These are phyloP conservation scores for Gamarada debralockiae DNA, from an alignment of 495 filamentous ascomycete genomes.

Conservation along the genomic window DNA sequence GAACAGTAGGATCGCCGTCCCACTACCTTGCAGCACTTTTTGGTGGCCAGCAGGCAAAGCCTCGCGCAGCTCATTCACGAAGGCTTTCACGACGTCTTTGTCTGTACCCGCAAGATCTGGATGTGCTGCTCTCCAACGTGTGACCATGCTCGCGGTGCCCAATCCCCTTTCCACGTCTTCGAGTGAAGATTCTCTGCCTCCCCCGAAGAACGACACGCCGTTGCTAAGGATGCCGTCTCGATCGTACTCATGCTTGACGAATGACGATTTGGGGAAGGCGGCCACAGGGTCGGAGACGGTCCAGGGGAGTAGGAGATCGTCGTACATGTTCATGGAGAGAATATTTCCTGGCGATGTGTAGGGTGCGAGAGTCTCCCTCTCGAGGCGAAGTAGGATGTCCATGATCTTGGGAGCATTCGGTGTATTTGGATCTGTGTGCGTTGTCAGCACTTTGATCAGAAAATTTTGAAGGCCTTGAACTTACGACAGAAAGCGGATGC, in stretches of 20 bases:
- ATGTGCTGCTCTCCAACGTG: constrained; percentile 21
- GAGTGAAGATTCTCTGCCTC: background rate
- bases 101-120: constrained; percentile 20
- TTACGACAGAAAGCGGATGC: constrained; percentile 17
- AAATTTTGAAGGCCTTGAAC: background rate
- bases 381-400: constrained; percentile 28
- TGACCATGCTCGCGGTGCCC: constrained; percentile 20
- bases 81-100: constrained; percentile 14
- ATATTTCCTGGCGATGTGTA: constrained; percentile 37
- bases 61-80: constrained; percentile 9
- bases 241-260: constrained; percentile 23
- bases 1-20: constrained; percentile 18
- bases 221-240: constrained; percentile 18
- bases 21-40: constrained; percentile 1
- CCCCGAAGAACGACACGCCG: constrained; percentile 20
- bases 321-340: constrained; percentile 34
- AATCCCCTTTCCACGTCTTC: constrained; percentile 10
- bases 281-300: constrained; percentile 27
- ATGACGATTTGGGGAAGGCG: constrained; percentile 38
- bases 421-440: constrained; percentile 30
- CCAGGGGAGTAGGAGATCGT: constrained; percentile 48
- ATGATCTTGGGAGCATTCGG: constrained; percentile 31
- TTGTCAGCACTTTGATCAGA: background rate
- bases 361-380: constrained; percentile 28
- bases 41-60: constrained; percentile 5